Percentiles rank a stretch among this genome's conserved stretches.
These are phyloP conservation scores for Oryza glumipatula DNA, from an alignment of 176 grass and related monocot genomes.

Conservation along the genomic window DNA sequence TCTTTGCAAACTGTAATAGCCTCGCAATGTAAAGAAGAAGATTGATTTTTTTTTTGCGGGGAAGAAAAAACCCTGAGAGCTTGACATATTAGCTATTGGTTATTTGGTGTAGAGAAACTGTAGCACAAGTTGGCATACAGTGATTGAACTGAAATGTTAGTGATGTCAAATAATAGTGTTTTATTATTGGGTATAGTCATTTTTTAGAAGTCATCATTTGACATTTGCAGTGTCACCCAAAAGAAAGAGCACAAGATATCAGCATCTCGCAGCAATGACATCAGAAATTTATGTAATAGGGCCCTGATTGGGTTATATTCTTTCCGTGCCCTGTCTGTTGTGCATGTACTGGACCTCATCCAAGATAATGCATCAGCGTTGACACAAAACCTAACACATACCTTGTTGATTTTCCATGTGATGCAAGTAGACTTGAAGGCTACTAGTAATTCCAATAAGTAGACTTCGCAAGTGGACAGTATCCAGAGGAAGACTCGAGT, in stretches of 20 bases:
- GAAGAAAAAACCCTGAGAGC: neutral
- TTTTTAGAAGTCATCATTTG: neutral
- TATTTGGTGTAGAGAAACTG: neutral
- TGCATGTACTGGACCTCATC: neutral
- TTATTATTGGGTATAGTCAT: neutral
- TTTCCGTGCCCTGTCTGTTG: neutral
- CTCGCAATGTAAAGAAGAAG: neutral
- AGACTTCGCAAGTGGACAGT: conserved; percentile 76
- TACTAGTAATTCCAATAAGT: conserved; percentile 75
- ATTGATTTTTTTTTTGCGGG: no score
- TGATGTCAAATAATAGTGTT: neutral
- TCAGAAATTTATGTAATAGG: neutral
- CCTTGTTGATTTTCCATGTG: conserved; percentile 89
- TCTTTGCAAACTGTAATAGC: neutral
- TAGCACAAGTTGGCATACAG: neutral
- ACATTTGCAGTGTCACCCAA: neutral
- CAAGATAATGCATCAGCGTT: conserved; percentile 27
- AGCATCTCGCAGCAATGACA: neutral
- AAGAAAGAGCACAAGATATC: conserved; percentile 6
- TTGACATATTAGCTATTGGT: neutral
- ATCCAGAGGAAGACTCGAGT: conserved; percentile 69
- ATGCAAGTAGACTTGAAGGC: conserved; percentile 83
- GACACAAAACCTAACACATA: conserved; percentile 43
- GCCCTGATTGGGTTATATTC: neutral
- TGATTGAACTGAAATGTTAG: neutral